Evolutionary conservation across 2,329 filamentous ascomycete species (phyloP).

Genomic region (Stachybotrys elegans): DNA sequence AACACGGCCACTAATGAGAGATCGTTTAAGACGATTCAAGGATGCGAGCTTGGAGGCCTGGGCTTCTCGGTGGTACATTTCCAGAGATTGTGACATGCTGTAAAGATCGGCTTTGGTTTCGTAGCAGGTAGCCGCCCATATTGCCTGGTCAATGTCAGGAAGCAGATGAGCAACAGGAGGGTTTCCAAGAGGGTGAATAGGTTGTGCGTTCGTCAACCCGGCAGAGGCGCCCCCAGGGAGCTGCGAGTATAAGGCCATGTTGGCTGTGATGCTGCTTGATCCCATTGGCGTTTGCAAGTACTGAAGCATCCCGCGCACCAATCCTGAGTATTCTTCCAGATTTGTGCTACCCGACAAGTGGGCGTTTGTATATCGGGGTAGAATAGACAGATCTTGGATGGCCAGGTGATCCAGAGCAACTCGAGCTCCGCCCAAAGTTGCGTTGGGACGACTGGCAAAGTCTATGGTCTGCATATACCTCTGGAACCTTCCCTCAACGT

Average conservation of each 20-base stretch:
- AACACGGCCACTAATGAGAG: constrained; percentile 48
- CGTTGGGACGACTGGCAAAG: constrained; percentile 19
- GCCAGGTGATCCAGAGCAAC: constrained; percentile 44
- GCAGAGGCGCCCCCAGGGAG: constrained; percentile 20
- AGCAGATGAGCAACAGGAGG: constrained; percentile 44
- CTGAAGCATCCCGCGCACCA: constrained; percentile 17
- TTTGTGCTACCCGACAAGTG: constrained; percentile 8
- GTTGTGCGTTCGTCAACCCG: constrained; percentile 37
- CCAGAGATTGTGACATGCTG: constrained; percentile 34
- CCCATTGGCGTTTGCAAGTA: constrained; percentile 29
- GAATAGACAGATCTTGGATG: constrained; percentile 36
- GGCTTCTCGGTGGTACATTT: constrained; percentile 35
- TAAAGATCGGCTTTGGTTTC: constrained; percentile 45
- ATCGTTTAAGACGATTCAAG: constrained; percentile 57
- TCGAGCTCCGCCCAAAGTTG: constrained; percentile 20
- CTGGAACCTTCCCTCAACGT: constrained; percentile 45
- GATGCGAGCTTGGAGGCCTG: constrained; percentile 44
- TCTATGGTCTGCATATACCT: constrained; percentile 37
- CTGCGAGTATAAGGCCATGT: constrained; percentile 29
- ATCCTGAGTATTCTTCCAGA: constrained; percentile 6
- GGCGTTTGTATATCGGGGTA: constrained; percentile 27
- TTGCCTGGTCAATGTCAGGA: constrained; percentile 25
- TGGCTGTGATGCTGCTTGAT: constrained; percentile 20
- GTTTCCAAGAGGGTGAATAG: constrained; percentile 57
- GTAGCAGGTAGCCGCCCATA: constrained; percentile 48